Evolutionary conservation across 352 stramenopile genomes (phyloP).

Genomic region (Pythium volutum): DNA sequence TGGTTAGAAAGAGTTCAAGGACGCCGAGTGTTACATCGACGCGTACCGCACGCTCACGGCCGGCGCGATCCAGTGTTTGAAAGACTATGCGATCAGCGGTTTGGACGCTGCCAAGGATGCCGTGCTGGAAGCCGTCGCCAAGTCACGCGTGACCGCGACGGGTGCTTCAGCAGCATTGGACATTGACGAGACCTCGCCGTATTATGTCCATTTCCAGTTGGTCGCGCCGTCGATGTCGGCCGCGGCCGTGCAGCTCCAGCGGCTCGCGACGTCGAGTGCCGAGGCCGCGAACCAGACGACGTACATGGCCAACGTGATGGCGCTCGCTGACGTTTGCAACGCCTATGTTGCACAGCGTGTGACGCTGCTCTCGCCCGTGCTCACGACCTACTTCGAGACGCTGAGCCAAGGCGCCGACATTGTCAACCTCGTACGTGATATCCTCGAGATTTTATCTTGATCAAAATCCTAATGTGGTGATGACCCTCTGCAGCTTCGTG

Average conservation of each 20-base stretch:
- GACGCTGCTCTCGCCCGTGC: slow-evolving; percentile 48
- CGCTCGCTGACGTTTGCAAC: slow-evolving; percentile 50
- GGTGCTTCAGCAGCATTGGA: slow-evolving; percentile 25
- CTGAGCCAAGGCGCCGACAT: slow-evolving; percentile 62
- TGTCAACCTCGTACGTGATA: slow-evolving; percentile 48
- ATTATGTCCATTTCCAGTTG: slow-evolving; percentile 79
- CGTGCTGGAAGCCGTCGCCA: slow-evolving; percentile 55
- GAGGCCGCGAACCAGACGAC: slow-evolving; percentile 28
- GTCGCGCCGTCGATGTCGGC: slow-evolving; percentile 56
- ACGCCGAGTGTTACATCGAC: slow-evolving; percentile 69
- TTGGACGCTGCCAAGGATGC: slow-evolving; percentile 68
- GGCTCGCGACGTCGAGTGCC: slow-evolving; percentile 29
- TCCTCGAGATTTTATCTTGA: neutral
- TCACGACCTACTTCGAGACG: slow-evolving; percentile 46
- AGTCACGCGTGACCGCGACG: slow-evolving; percentile 5
- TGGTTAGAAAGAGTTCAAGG: slow-evolving; percentile 66
- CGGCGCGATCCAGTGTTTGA: slow-evolving; percentile 59
- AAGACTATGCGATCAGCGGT: slow-evolving; percentile 65
- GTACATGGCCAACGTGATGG: slow-evolving; percentile 38
- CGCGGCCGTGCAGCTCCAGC: slow-evolving; percentile 60
- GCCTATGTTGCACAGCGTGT: slow-evolving; percentile 60
- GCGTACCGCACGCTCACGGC: slow-evolving; percentile 65
- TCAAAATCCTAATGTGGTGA: neutral
- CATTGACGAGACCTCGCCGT: slow-evolving; percentile 67
- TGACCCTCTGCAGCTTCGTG: slow-evolving; percentile 37